Evolutionary conservation across 306 rosid genomes (phyloP), one percentile per base, ranked within the genome.

Genomic region (Lupinus albus): DNA sequence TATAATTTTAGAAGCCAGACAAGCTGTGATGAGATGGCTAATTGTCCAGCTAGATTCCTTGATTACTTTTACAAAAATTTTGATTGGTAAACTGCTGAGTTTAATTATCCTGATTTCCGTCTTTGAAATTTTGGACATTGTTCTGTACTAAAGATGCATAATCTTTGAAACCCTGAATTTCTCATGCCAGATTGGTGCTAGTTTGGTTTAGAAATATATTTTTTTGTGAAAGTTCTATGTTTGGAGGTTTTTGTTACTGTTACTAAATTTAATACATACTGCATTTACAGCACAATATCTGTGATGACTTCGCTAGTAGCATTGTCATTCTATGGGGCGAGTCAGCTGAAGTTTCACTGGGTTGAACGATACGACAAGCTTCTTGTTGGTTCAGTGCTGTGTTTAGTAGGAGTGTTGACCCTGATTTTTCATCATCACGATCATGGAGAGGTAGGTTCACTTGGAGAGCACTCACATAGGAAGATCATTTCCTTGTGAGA

Each of bases 241-340:
- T 48, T 59, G 57, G 60, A 54, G 30, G 56, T 63, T 68, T 55
- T 68, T 55, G 21, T 35, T 46, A 33, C 52, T 59, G 45, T 41
- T 14, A 59, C 14, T 3, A 38, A 71, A 54, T 54, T 63, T 75
- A 15, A 71, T 48, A 16, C 30, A 21, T 28, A 35, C 74, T 74
- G 67, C 62, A 80, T 75, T 77, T 82, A 61, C 91, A 92, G 98
- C 89, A 92, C 98, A 68, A 87, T 92, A 61, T 67, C 95, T 5
- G 96, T 92, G 79, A 92, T 92, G 98, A 92, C 98, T n/a, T 92
- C 96, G 17, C 76, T 92, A 64, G 98, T 92, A 48, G 98, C 98
- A 30, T 73, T 92, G 33, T 92, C 96, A 32, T 92, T 89, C 83
- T 92, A 89, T n/a, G 96, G 96, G 18, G 98, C 98, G 4, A 83